Evolutionary conservation across 768 basidiomycete genomes (phyloP).

Genomic region (Pulveroboletus ravenelii): DNA sequence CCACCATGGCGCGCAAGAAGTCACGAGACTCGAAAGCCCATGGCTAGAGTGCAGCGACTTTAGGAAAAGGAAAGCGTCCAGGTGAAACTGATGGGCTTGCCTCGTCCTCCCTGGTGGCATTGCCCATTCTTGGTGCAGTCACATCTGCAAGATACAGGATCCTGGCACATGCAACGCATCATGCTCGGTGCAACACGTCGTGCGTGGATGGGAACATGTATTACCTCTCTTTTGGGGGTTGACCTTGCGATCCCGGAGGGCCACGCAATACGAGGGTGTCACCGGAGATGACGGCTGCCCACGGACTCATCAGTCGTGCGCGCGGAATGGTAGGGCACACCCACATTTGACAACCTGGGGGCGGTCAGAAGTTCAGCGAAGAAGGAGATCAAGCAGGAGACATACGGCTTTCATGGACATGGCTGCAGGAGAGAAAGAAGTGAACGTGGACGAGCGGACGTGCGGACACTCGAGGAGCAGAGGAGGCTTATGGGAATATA

Average conservation of each 20-base stretch:
- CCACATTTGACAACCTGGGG: conserved; percentile 58
- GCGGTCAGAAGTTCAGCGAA: background rate
- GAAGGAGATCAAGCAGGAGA: conserved; percentile 3
- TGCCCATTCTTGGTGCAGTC: conserved; percentile 79
- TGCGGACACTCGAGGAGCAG: no score
- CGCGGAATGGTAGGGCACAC: conserved; percentile 8
- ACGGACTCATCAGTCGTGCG: conserved; percentile 14
- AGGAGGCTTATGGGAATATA: background rate
- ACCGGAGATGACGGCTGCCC: conserved; percentile 79
- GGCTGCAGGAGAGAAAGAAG: background rate
- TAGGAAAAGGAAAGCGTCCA: background rate
- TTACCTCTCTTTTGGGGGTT: conserved; percentile 86
- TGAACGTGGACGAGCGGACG: background rate
- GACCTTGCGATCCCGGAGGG: conserved; percentile 72
- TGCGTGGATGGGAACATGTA: conserved; percentile 10
- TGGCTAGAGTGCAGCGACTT: conserved; percentile 47
- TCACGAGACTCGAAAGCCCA: conserved; percentile 94
- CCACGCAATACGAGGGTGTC: conserved; percentile 85
- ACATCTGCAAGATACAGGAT: conserved; percentile 88
- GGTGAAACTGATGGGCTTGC: conserved; percentile 34
- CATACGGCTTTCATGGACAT: conserved; percentile 80
- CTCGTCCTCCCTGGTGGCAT: conserved; percentile 83
- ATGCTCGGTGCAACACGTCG: conserved; percentile 1
- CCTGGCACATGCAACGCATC: conserved; percentile 37
- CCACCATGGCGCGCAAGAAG: conserved; percentile 76